A percentile compares a stretch with the other conserved stretches of the same genome.
Conservation (phyloP, 441 rosid genomes). For the Gossypium lobatum region DNA sequence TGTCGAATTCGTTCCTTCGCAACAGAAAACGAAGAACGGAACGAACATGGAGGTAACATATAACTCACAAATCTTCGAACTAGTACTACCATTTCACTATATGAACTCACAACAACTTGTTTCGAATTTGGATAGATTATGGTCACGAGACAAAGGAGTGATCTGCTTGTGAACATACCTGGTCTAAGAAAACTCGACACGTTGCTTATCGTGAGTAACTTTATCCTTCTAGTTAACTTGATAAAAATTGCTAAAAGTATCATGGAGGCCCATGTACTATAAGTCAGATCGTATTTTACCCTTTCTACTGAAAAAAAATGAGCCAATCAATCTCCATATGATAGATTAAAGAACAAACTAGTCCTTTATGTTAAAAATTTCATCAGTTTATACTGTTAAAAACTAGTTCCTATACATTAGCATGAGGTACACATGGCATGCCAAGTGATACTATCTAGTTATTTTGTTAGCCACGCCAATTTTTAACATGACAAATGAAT, state of each 20-base stretch:
- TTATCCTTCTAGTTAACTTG: neutral
- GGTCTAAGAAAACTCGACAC: constrained; percentile 58
- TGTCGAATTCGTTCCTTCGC: constrained; percentile 58
- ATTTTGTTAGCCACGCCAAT: too few relatives aligned
- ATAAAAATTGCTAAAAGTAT: neutral
- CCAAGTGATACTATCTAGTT: too few relatives aligned
- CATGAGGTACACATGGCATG: too few relatives aligned
- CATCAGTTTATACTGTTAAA: too few relatives aligned
- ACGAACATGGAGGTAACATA: constrained; percentile 31
- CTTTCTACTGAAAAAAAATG: too few relatives aligned
- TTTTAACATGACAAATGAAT: too few relatives aligned
- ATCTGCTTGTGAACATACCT: constrained; percentile 54
- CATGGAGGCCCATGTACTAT: too few relatives aligned
- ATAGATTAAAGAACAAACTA: too few relatives aligned
- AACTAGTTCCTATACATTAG: too few relatives aligned
- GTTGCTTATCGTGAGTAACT: constrained; percentile 43
- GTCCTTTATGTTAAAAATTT: too few relatives aligned
- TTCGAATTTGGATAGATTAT: constrained; percentile 29
- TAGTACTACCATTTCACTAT: neutral
- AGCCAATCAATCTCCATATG: too few relatives aligned
- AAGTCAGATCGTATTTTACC: too few relatives aligned
- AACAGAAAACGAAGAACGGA: constrained; percentile 49
- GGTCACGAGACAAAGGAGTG: constrained; percentile 57
- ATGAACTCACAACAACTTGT: neutral
- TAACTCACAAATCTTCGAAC: neutral